Base-by-base conservation (phyloP, 345 rosid species). In the Populus deltoides region DNA sequence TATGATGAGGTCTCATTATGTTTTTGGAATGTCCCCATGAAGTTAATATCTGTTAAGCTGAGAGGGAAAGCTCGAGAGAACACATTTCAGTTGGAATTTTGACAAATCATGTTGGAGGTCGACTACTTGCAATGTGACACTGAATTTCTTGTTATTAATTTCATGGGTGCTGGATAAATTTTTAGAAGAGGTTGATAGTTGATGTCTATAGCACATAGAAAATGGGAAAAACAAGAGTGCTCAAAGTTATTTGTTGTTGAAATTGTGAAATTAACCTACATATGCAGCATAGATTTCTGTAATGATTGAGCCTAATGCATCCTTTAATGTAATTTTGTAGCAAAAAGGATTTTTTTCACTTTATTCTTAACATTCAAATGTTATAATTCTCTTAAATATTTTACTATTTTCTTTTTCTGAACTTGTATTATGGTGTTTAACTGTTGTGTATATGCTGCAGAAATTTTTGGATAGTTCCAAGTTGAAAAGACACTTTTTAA, bases 391-490 rank as follows among this genome's bases (percentile, higher is more conserved):
- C 25, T 2, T 59, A 9, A 65, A 33, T 35, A 1, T 27, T 38
- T 33, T 74, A 8, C 31, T 59, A 6, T 47, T 70, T 9, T 45
- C 18, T 66, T 31, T 18, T 78, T 79, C 75, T 20, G 51, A 35
- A n/a, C 70, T 33, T 47, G 38, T 79, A 59, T 81, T 41, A 24
- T 41, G n/a, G 33, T 61, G 22, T n/a, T 59, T 47, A 13, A 20
- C 29, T 51, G 68, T 39, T 68, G 39, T 74, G 62, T 73, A 82
- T 67, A 70, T 85, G 75, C 68, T 87, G 90, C 92, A 96, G 98
- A 96, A 96, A 89, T 96, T 96, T 88, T 83, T 93, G 85, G 99
- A 96, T 86, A 92, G 98, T 89, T 96, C 99, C 47, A 96, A 96
- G 89, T 86, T 96, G 83, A 96, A 96, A 85, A 88, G 99, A 82